A percentile compares a stretch with the other conserved stretches of the same genome.
phyloP scores from a whole-genome alignment of 2,329 filamentous ascomycete species.

The Immersiporthe knoxdaviesiana region DNA sequence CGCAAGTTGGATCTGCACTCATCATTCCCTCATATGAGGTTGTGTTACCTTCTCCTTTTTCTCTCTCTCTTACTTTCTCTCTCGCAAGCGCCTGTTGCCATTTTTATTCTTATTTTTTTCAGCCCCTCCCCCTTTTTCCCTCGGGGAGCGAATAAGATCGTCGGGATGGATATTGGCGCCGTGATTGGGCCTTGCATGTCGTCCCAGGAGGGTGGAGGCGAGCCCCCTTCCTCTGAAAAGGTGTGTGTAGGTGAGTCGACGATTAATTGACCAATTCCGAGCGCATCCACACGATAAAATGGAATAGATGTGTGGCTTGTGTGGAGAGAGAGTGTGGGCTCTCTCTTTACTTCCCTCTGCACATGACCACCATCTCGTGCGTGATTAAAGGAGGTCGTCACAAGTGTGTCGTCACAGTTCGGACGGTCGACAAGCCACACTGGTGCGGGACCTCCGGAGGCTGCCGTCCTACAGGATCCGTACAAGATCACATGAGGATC shows the following conservation, averaged over 20 bases:
- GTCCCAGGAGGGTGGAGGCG: conserved; percentile 8
- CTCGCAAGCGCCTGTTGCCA: not conserved
- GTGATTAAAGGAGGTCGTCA: not conserved
- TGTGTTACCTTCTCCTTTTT: conserved; percentile 7
- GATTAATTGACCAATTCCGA: not conserved
- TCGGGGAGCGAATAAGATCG: conserved; percentile 13
- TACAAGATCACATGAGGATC: not conserved
- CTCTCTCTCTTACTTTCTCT: too few species aligned
- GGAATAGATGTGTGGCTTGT: not conserved
- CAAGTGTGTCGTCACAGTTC: not conserved
- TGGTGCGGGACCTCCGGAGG: not conserved
- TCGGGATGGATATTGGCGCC: not conserved
- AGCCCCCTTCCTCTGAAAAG: not conserved
- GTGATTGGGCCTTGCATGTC: conserved; percentile 15
- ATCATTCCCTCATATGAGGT: conserved; percentile 1
- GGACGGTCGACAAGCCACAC: not conserved
- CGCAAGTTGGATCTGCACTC: not conserved
- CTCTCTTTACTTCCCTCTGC: not conserved
- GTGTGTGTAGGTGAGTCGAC: not conserved
- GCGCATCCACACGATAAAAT: not conserved
- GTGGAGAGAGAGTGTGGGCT: not conserved
- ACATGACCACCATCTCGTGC: conserved; percentile 1
- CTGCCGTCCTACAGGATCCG: not conserved
- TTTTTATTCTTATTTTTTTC: not conserved
- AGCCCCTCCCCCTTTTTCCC: not conserved